Evolutionary conservation across 2,329 filamentous ascomycete species (phyloP).

Genomic region (Ceratocystis harringtonii): DNA sequence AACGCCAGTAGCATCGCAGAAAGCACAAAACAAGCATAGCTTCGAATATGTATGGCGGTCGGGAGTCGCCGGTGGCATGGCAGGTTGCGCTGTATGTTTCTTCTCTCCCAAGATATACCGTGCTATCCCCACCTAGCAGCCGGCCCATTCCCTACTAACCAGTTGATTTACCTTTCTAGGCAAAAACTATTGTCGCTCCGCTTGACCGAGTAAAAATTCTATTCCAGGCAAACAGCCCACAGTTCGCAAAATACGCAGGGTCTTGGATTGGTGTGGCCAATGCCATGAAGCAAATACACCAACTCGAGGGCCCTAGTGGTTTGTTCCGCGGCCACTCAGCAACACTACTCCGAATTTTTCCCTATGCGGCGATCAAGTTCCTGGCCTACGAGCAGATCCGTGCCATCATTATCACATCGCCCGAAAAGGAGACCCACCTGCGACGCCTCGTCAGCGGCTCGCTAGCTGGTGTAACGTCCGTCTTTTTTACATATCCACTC

Average conservation of each 20-base stretch:
- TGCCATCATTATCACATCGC: slow-evolving; percentile 54
- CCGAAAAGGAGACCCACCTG: slow-evolving; percentile 61
- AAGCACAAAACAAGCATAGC: slow-evolving; percentile 43
- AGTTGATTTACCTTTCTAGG: slow-evolving; percentile 36
- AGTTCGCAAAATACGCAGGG: slow-evolving; percentile 83
- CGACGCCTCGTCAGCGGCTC: slow-evolving; percentile 62
- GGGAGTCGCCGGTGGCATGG: slow-evolving; percentile 73
- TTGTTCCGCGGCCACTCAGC: slow-evolving; percentile 91
- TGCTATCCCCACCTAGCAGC: too few species aligned
- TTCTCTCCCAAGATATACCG: background rate
- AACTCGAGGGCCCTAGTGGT: slow-evolving; percentile 54
- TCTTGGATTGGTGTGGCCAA: slow-evolving; percentile 73
- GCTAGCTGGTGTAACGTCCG: slow-evolving; percentile 70
- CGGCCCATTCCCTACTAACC: slow-evolving; percentile 15
- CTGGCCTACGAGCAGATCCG: slow-evolving; percentile 95
- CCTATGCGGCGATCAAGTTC: slow-evolving; percentile 96
- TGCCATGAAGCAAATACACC: slow-evolving; percentile 73
- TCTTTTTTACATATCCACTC: slow-evolving; percentile 91
- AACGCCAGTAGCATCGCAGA: slow-evolving; percentile 24
- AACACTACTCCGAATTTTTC: slow-evolving; percentile 85
- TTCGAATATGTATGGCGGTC: slow-evolving; percentile 73
- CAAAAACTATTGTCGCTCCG: slow-evolving; percentile 87
- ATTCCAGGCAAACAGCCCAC: slow-evolving; percentile 87
- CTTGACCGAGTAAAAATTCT: slow-evolving; percentile 97
- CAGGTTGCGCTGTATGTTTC: slow-evolving; percentile 68